These are phyloP conservation scores for Globisporangium irregulare DNA, from an alignment of 352 stramenopile species.

Conservation along the genomic window DNA sequence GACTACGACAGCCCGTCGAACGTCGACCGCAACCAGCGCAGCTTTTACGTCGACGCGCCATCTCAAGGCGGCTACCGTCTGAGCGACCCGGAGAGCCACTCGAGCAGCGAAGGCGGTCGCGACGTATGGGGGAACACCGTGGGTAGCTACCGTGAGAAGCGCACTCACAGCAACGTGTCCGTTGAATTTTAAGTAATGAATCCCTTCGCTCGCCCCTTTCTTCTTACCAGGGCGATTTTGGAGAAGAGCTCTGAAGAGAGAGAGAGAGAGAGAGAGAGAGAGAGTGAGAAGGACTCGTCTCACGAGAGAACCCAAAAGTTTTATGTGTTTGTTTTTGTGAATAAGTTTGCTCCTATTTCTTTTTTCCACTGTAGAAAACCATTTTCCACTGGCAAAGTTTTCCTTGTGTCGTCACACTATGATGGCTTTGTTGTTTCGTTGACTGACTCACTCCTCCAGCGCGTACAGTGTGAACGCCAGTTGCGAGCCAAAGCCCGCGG, in stretches of 20 bases:
- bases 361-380: neutral
- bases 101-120: conserved; percentile 22
- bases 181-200: conserved; percentile 49
- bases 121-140: conserved; percentile 48
- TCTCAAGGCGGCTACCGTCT: conserved; percentile 24
- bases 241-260: neutral
- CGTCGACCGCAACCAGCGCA: conserved; percentile 6
- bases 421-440: no score
- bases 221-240: neutral
- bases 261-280: conserved; percentile 6
- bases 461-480: conserved; percentile 95
- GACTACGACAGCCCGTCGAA: conserved; percentile 47
- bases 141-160: conserved; percentile 37
- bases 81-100: conserved; percentile 29
- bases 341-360: conserved; percentile 1
- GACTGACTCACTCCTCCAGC: conserved; percentile 46
- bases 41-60: conserved; percentile 5
- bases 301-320: neutral
- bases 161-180: conserved; percentile 49
- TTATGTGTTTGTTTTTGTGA: conserved; percentile 9
- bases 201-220: neutral
- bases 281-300: conserved; percentile 5
- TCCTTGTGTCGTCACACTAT: neutral
- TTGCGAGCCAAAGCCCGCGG: conserved; percentile 95
- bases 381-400: neutral